phyloP scores from a whole-genome alignment of 2,329 filamentous ascomycete species.

The Diaporthe helianthi region DNA sequence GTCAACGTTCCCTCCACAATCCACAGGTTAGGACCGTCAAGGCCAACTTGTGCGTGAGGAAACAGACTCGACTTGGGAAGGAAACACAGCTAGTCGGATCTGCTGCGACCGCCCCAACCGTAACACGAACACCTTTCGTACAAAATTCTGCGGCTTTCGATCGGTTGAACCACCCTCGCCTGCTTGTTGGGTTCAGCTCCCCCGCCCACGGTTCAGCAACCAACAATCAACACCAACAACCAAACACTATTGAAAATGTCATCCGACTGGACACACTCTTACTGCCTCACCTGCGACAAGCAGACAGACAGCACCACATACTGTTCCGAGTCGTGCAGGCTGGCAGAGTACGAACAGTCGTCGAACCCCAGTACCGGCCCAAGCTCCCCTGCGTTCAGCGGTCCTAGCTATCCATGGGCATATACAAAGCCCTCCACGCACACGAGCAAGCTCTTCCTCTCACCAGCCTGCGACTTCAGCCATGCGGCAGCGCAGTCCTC shows the following conservation, averaged over 20 bases:
- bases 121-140: background rate
- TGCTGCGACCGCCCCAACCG: background rate
- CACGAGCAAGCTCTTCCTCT: constrained; percentile 67
- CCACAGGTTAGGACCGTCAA: background rate
- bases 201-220: background rate
- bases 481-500: constrained; percentile 54
- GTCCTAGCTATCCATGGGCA: constrained; percentile 57
- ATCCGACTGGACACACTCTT: constrained; percentile 83
- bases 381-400: constrained; percentile 61
- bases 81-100: background rate
- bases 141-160: background rate
- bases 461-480: constrained; percentile 79
- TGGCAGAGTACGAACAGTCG: constrained; percentile 82
- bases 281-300: constrained; percentile 92
- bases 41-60: background rate
- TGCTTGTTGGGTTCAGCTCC: background rate
- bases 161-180: background rate
- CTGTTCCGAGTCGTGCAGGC: constrained; percentile 90
- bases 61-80: background rate
- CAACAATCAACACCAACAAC: background rate
- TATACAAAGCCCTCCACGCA: constrained; percentile 41
- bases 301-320: constrained; percentile 83
- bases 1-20: background rate
- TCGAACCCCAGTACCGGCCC: constrained; percentile 62
- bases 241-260: constrained; percentile 57